Evolutionary conservation across 495 filamentous ascomycete species (phyloP).

Genomic region (Xylaria scruposa): DNA sequence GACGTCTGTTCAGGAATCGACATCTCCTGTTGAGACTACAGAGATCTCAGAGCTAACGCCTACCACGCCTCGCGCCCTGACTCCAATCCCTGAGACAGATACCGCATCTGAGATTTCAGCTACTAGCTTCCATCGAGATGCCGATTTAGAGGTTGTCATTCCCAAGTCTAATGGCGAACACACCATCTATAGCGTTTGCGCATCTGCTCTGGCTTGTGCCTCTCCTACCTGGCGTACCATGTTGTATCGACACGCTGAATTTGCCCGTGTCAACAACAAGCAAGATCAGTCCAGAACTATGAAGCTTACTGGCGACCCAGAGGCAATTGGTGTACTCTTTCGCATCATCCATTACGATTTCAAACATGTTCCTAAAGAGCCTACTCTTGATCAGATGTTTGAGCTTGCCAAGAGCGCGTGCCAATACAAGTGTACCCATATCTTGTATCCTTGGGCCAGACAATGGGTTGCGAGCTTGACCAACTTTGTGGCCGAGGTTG

Average conservation of each 20-base stretch:
- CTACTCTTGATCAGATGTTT: slow-evolving; percentile 24
- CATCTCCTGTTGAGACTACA: neutral
- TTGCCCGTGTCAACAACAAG: neutral
- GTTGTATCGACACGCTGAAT: neutral
- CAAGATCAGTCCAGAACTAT: neutral
- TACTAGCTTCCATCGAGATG: slow-evolving; percentile 7
- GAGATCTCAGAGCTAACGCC: neutral
- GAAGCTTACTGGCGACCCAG: slow-evolving; percentile 8
- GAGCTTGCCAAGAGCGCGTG: slow-evolving; percentile 18
- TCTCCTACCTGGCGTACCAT: slow-evolving; percentile 27
- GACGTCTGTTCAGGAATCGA: neutral
- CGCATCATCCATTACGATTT: slow-evolving; percentile 31
- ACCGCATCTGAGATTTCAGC: neutral
- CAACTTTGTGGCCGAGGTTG: neutral
- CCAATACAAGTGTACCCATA: slow-evolving; percentile 28
- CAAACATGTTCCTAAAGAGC: slow-evolving; percentile 4
- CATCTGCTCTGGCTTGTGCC: slow-evolving; percentile 16
- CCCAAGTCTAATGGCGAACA: neutral
- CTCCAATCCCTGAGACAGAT: slow-evolving; percentile 14
- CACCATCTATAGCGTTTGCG: slow-evolving; percentile 24
- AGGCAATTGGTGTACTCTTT: slow-evolving; percentile 24
- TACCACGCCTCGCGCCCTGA: neutral
- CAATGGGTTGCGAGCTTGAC: slow-evolving; percentile 23
- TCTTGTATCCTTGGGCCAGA: slow-evolving; percentile 29
- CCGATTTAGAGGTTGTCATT: slow-evolving; percentile 20